Conservation (phyloP, 352 stramenopile species). For the Globisporangium irregulare region DNA sequence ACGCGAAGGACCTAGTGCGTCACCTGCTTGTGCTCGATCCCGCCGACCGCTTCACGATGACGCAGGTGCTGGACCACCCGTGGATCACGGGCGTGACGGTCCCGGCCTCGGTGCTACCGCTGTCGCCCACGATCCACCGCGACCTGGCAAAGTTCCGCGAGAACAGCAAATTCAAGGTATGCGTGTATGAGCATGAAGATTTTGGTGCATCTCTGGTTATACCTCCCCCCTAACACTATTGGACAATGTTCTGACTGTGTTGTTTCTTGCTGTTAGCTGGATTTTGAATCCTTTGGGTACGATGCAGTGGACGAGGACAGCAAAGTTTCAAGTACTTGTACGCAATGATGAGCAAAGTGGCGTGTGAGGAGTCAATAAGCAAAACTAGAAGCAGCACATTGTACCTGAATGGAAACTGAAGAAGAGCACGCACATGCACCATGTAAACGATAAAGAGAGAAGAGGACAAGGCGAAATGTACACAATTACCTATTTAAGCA, state of each 20-base stretch:
- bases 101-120: conserved; percentile 28
- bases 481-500: background rate
- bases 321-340: background rate
- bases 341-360: background rate
- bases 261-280: conserved; percentile 1
- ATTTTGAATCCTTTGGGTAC: conserved; percentile 16
- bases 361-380: background rate
- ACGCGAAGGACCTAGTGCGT: conserved; percentile 69
- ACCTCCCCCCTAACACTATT: background rate
- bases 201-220: no score
- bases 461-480: background rate
- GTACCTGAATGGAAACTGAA: background rate
- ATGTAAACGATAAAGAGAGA: background rate
- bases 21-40: conserved; percentile 80
- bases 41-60: conserved; percentile 58
- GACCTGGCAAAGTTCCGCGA: conserved; percentile 64
- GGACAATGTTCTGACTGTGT: background rate
- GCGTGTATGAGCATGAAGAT: background rate
- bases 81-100: conserved; percentile 45
- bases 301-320: conserved; percentile 1
- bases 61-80: conserved; percentile 62
- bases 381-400: background rate
- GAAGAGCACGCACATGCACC: background rate
- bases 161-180: conserved; percentile 35
- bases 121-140: conserved; percentile 69